phyloP scores from a whole-genome alignment of 768 basidiomycete species.

The Xanthoconium stramineum region DNA sequence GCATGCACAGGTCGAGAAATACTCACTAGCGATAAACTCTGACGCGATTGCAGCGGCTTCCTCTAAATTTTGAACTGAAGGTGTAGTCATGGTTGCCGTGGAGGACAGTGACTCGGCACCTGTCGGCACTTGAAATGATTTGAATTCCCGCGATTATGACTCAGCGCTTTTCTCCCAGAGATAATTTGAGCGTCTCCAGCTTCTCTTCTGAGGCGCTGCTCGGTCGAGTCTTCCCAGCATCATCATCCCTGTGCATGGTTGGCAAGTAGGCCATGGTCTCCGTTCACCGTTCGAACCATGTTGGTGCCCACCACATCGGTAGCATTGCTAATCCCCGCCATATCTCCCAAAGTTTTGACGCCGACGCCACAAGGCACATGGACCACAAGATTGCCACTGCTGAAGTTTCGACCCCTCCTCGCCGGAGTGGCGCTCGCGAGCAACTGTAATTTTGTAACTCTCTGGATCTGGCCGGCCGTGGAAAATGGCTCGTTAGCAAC shows the following conservation, averaged over 20 bases:
- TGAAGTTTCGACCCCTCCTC: not conserved
- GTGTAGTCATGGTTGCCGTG: constrained; percentile 27
- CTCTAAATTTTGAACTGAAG: constrained; percentile 39
- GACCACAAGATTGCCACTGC: not conserved
- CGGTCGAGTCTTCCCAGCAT: constrained; percentile 2
- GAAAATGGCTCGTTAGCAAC: not conserved
- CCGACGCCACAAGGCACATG: constrained; percentile 3
- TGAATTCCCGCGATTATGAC: constrained; percentile 24
- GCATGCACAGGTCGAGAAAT: not conserved
- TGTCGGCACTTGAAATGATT: constrained; percentile 13
- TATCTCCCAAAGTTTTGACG: not conserved
- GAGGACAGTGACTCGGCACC: constrained; percentile 5
- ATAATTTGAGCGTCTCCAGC: not conserved
- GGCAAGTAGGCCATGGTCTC: too few species aligned
- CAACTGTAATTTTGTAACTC: not conserved
- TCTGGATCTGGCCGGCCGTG: too few species aligned
- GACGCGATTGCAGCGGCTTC: constrained; percentile 48
- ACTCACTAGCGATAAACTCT: constrained; percentile 48
- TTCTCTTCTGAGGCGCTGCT: not conserved
- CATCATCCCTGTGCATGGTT: constrained; percentile 3
- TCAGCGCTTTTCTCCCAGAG: constrained; percentile 6
- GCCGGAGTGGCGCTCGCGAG: not conserved
- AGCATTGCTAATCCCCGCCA: not conserved
- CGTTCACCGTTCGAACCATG: not conserved
- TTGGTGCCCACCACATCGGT: not conserved